Evolutionary conservation across 2,329 filamentous ascomycete genomes (phyloP), one percentile per base, ranked within the genome.

Genomic region (Ophiocordyceps unilateralis): DNA sequence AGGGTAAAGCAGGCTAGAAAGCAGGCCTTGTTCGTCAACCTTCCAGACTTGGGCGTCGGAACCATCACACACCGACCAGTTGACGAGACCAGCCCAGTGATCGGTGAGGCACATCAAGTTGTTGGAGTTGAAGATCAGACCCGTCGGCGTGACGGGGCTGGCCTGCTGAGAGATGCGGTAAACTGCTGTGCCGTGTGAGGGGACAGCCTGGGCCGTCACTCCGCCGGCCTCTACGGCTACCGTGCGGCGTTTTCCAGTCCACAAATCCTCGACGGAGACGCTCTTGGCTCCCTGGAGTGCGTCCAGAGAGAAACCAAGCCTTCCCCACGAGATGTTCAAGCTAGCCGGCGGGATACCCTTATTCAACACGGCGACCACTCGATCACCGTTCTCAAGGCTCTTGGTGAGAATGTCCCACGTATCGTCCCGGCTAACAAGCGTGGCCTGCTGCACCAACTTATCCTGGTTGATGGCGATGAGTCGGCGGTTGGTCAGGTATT

Each of bases 101-200:
- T 58, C 61, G 5, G 64, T 64, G 28, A 71, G 53, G 46, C 65
- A 68, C 24, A 60, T 58, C 10, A 62, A 52, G 2, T 64, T 66
- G 20, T 58, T 62, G 0, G 67, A 68, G 48, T 70, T 69, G 53
- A 71, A 68, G 41, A 71, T 62, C 49, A 66, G 60, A 5, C 68
- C 68, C 0, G 66, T 71, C 0, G 67, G 65, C 9, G 56, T 58
- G 15, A 51, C 32, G 17, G 40, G 54, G 17, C 51, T 49, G 5
- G 44, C 37, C 3, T 55, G 52, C n/a, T 55, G 47, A 6, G 61
- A 58, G 28, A 71, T 53, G 34, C 67, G 58, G 46, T 62, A 64
- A 12, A 70, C 62, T 8, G 52, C 58, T 1, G 64, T 66, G 38
- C 63, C 62, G 41, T 64, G 65, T 0, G 53, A 51, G 1, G 53